A percentile compares a stretch with the other conserved stretches of the same genome.
phyloP scores from a whole-genome alignment of 2,329 filamentous ascomycete genomes.

The Ophiobolus disseminans region DNA sequence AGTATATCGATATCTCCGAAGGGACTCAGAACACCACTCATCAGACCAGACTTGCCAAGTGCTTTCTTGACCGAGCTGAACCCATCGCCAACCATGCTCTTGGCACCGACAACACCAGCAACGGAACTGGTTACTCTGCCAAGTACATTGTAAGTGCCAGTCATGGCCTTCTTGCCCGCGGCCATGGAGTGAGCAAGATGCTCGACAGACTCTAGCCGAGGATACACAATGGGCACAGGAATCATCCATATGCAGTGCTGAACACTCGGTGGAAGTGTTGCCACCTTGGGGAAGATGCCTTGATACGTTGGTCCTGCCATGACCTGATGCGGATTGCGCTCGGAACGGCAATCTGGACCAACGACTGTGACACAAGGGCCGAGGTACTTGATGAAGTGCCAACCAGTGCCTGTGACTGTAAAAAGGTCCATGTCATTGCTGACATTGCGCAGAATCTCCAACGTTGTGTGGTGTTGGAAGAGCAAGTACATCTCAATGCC shows the following conservation, averaged over 20 bases:
- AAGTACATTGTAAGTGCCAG: constrained; percentile 93
- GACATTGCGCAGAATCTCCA: constrained; percentile 90
- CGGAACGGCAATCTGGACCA: constrained; percentile 89
- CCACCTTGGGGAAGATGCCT: constrained; percentile 94
- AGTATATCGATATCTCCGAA: constrained; percentile 96
- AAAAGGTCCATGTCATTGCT: constrained; percentile 90
- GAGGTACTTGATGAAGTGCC: constrained; percentile 98
- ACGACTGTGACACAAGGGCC: constrained; percentile 90
- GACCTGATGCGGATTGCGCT: constrained; percentile 87
- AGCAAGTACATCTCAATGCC: constrained; percentile 97
- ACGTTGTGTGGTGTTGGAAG: constrained; percentile 96
- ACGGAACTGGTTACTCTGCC: constrained; percentile 95
- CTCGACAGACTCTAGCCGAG: constrained; percentile 88
- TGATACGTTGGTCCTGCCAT: constrained; percentile 97
- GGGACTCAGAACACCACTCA: constrained; percentile 94
- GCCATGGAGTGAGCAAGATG: constrained; percentile 89
- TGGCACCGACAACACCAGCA: constrained; percentile 92
- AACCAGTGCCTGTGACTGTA: constrained; percentile 94
- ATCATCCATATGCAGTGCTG: constrained; percentile 98
- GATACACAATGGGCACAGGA: constrained; percentile 88
- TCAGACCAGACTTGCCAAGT: constrained; percentile 91
- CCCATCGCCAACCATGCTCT: constrained; percentile 88
- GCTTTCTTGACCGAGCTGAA: constrained; percentile 97
- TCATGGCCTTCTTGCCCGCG: constrained; percentile 95
- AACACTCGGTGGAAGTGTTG: constrained; percentile 85